phyloP scores from a whole-genome alignment of 2,329 filamentous ascomycete genomes.

The Aphanocladium album region DNA sequence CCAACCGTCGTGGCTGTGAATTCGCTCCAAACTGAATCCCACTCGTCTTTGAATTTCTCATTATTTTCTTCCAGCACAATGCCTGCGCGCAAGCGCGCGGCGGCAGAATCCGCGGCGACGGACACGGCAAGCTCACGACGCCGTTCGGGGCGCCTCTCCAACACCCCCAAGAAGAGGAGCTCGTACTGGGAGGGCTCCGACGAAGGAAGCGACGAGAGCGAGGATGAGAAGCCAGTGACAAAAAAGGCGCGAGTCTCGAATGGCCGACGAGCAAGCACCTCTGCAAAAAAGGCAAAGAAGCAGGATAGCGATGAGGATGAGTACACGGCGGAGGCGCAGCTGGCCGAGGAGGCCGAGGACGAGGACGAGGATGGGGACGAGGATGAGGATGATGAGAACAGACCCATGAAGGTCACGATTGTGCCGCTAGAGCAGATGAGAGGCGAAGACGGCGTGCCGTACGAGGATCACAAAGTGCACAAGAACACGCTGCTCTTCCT shows the following conservation, averaged over 20 bases:
- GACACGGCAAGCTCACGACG: constrained; percentile 29
- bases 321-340: constrained; percentile 18
- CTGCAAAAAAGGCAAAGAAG: constrained; percentile 14
- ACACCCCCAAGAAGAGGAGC: constrained; percentile 40
- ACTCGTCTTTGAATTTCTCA: not conserved
- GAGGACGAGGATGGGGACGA: constrained; percentile 19
- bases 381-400: constrained; percentile 34
- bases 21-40: not conserved
- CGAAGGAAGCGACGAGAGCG: constrained; percentile 21
- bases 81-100: constrained; percentile 36
- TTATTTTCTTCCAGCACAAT: constrained; percentile 22
- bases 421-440: constrained; percentile 33
- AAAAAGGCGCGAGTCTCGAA: constrained; percentile 22
- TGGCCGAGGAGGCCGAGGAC: not conserved
- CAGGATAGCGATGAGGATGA: constrained; percentile 21
- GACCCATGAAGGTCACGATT: constrained; percentile 29
- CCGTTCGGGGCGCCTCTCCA: constrained; percentile 43
- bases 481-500: constrained; percentile 55
- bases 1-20: not conserved
- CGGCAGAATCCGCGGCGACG: constrained; percentile 21
- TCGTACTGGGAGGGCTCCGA: constrained; percentile 44
- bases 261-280: constrained; percentile 15
- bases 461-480: constrained; percentile 49
- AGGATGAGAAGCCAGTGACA: constrained; percentile 19
- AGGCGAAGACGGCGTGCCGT: constrained; percentile 33